A percentile compares a stretch with the other conserved stretches of the same genome.
phyloP scores from a whole-genome alignment of 805 yeast species.

The Wickerhamiella dianesei region DNA sequence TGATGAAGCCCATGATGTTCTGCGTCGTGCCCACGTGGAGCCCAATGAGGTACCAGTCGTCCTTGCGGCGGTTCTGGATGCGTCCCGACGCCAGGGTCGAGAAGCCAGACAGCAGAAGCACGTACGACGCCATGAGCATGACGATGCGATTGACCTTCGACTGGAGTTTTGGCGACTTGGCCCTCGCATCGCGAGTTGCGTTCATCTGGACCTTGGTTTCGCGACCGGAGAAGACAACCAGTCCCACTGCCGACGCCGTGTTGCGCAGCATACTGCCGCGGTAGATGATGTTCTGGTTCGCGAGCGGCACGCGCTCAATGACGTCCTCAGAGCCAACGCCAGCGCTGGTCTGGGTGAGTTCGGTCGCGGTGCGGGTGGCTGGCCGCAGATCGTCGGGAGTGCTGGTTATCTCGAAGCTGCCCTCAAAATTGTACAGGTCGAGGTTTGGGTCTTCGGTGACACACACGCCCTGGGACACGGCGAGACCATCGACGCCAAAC shows the following conservation, averaged over 20 bases:
- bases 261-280: conserved; percentile 85
- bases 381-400: conserved; percentile 12
- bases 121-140: conserved; percentile 74
- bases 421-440: conserved; percentile 87
- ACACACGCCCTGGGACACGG: conserved; percentile 25
- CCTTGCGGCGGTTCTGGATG: conserved; percentile 16
- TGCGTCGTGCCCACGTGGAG: conserved; percentile 77
- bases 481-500: conserved; percentile 31
- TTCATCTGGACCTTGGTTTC: conserved; percentile 94
- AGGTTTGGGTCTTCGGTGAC: conserved; percentile 83
- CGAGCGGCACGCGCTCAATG: conserved; percentile 40
- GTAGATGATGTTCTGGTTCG: conserved; percentile 71
- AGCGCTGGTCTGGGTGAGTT: neutral
- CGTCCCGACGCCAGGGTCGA: conserved; percentile 67
- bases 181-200: conserved; percentile 75
- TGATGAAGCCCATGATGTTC: conserved; percentile 86
- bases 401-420: conserved; percentile 28
- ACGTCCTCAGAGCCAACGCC: neutral
- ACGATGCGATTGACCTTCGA: conserved; percentile 71
- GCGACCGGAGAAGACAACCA: conserved; percentile 87
- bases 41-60: conserved; percentile 58
- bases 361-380: neutral
- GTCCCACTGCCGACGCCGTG: conserved; percentile 58
- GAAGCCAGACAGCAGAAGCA: conserved; percentile 57
- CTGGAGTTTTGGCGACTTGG: conserved; percentile 88